Evolutionary conservation across 225 moss, liverwort and hornwort genomes (phyloP), one percentile per base, ranked within the genome.

Genomic region (Neckera pumila): DNA sequence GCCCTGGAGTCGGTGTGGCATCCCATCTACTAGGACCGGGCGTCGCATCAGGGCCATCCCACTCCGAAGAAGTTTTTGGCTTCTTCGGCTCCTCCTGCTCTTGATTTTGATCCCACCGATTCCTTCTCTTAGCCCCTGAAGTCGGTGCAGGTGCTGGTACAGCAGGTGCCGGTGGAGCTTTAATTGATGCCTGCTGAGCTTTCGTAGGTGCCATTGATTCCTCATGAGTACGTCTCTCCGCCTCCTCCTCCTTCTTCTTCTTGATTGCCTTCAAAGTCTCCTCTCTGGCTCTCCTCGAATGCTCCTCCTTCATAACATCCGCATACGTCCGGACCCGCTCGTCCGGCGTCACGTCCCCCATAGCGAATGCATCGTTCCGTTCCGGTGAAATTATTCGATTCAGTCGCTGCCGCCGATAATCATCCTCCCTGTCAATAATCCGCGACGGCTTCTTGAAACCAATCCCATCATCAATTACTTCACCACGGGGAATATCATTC

Each of bases 11-110:
- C 14, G 98, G 98, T 17, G 99, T 99, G 36, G 97, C 97, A 93
- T 99, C 99, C 99, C 99, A 99, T 47, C 99, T 89, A 83, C 97
- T 99, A 8, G 99, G 99, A 15, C 96, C 98, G 11, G 96, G 96
- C 66, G 97, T 96, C 66, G 97, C 94, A 89, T 99, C 97, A 19
- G 99, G 99, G 40, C 94, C 96, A 85, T 99, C 99, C 99, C 99
- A 99, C 90, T 99, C 99, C 19, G 97, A 99, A 13, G 94, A 87
- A 10, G 94, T 91, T 89, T 97, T 99, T 2, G 96, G 43, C 94
- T 97, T 99, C 93, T 99, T 99, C 43, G 85, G 91, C 66, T 99
- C 97, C 58, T 97, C 99, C 91, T 95, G 95, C 2, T 99, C 99
- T 66, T 91, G 94, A 25, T 89, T 95, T 86, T 95, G 95, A 93